Conservation (phyloP, 495 filamentous ascomycete species). For the Penicillium lividum region DNA sequence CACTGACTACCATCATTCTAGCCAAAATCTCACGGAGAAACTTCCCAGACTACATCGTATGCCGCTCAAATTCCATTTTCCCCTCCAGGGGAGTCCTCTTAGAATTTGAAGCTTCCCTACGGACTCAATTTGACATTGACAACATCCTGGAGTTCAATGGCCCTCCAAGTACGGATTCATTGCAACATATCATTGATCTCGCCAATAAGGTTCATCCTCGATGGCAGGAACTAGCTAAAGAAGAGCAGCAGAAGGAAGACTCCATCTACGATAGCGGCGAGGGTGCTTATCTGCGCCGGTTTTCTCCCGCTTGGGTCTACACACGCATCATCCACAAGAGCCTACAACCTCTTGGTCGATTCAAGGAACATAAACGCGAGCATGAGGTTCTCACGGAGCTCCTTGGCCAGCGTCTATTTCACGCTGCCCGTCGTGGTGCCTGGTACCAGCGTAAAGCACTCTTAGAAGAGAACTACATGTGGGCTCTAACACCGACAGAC, state of each 20-base stretch:
- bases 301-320: conserved; percentile 91
- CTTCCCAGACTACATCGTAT: conserved; percentile 89
- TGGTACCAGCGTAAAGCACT: conserved; percentile 98
- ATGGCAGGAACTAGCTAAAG: conserved; percentile 71
- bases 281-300: conserved; percentile 86
- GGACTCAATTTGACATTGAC: conserved; percentile 82
- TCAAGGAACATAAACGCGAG: conserved; percentile 79
- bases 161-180: conserved; percentile 63
- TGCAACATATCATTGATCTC: conserved; percentile 67
- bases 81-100: conserved; percentile 69
- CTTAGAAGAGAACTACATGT: conserved; percentile 94
- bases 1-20: conserved; percentile 90
- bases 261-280: conserved; percentile 80
- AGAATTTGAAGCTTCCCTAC: conserved; percentile 86
- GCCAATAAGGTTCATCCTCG: conserved; percentile 77
- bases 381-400: conserved; percentile 74
- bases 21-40: conserved; percentile 83
- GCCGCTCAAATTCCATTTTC: conserved; percentile 87
- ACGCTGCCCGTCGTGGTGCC: conserved; percentile 76
- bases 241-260: conserved; percentile 82
- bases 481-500: conserved; percentile 53
- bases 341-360: conserved; percentile 73
- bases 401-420: conserved; percentile 79
- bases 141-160: conserved; percentile 80
- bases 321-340: conserved; percentile 92